Conservation (phyloP, 2,329 filamentous ascomycete genomes). For the Colletotrichum truncatum region DNA sequence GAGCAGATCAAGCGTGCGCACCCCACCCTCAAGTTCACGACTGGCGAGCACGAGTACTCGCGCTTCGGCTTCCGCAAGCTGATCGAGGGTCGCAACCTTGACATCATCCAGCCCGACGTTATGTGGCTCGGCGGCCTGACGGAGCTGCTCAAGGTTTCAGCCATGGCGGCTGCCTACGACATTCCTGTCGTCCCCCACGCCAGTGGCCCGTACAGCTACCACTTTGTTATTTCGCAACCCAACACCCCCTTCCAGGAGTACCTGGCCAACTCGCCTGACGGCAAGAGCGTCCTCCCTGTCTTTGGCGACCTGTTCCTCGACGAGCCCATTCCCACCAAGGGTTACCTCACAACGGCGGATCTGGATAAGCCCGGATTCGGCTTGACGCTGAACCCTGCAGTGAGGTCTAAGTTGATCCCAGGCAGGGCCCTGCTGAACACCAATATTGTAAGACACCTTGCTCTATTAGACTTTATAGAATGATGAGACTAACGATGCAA, state of each 20-base stretch:
- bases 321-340: constrained; percentile 87
- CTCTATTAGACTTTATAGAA: background rate
- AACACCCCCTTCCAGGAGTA: constrained; percentile 98
- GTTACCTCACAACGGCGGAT: constrained; percentile 80
- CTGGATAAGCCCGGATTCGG: constrained; percentile 93
- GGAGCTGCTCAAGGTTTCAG: constrained; percentile 87
- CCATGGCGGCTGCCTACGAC: constrained; percentile 92
- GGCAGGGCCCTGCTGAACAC: constrained; percentile 78
- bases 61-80: constrained; percentile 95
- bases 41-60: constrained; percentile 95
- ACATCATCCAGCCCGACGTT: constrained; percentile 94
- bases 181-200: constrained; percentile 96
- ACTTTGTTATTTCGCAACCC: constrained; percentile 92
- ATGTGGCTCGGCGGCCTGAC: constrained; percentile 98
- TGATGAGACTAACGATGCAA: background rate
- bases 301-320: constrained; percentile 92
- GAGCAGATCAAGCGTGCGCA: constrained; percentile 90
- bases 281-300: constrained; percentile 87
- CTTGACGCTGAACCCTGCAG: constrained; percentile 83
- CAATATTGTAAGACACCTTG: constrained; percentile 40
- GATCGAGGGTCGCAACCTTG: constrained; percentile 88
- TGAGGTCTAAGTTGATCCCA: constrained; percentile 76
- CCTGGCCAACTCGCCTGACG: constrained; percentile 90
- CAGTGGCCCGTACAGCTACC: constrained; percentile 93
- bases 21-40: constrained; percentile 91